These are phyloP conservation scores for Aspergillus sergii DNA, from an alignment of 2,329 filamentous ascomycete species.

Conservation along the genomic window DNA sequence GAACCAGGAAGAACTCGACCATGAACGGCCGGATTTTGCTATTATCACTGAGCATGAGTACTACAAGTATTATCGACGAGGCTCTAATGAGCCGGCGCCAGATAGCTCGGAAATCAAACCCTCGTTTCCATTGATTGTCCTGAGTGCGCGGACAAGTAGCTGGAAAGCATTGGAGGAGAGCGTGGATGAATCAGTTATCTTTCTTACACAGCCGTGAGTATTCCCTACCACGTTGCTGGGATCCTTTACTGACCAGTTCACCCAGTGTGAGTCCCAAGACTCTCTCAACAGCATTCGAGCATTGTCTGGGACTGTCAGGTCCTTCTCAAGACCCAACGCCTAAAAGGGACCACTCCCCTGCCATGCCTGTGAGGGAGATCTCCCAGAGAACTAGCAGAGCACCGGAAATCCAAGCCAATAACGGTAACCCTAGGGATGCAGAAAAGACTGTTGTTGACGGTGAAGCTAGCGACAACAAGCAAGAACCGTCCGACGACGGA, in stretches of 20 bases:
- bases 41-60: constrained; percentile 27
- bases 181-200: constrained; percentile 20
- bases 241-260: background rate
- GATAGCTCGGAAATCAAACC: background rate
- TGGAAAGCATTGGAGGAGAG: constrained; percentile 16
- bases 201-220: constrained; percentile 27
- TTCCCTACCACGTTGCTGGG: no score
- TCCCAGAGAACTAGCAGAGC: background rate
- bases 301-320: constrained; percentile 12
- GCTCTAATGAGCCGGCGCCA: background rate
- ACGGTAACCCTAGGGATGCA: background rate
- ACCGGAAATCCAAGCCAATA: background rate
- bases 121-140: constrained; percentile 21
- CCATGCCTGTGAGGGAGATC: background rate
- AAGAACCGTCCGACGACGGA: background rate
- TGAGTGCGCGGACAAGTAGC: constrained; percentile 18
- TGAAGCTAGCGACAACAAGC: background rate
- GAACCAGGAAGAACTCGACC: constrained; percentile 12
- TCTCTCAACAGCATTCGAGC: constrained; percentile 18
- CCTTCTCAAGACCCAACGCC: background rate
- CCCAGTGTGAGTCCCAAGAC: constrained; percentile 25
- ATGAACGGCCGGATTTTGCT: constrained; percentile 16
- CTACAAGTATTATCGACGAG: constrained; percentile 3
- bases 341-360: background rate
- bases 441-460: background rate